phyloP scores from a whole-genome alignment of 257 asterid genomes.

The Rehmannia glutinosa region DNA sequence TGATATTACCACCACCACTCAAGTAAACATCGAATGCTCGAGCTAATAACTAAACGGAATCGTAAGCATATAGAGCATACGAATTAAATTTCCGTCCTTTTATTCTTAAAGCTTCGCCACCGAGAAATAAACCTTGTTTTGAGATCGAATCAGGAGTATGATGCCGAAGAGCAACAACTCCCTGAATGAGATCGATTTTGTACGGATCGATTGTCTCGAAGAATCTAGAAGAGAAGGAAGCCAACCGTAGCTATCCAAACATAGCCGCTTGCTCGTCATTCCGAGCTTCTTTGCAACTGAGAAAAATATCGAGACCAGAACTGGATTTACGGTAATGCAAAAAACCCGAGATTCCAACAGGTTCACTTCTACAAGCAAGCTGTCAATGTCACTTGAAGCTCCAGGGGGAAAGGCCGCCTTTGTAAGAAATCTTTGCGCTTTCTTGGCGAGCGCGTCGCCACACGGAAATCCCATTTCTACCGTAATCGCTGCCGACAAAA shows the following conservation, averaged over 20 bases:
- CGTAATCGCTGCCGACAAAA: slow-evolving; percentile 66
- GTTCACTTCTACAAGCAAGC: slow-evolving; percentile 44
- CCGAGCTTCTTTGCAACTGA: slow-evolving; percentile 53
- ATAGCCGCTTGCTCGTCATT: slow-evolving; percentile 63
- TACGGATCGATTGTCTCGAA: slow-evolving; percentile 26
- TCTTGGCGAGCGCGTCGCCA: slow-evolving; percentile 55
- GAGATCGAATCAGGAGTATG: slow-evolving; percentile 47
- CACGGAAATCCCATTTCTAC: slow-evolving; percentile 63
- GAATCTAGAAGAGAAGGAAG: slow-evolving; percentile 58
- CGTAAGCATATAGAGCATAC: slow-evolving; percentile 72
- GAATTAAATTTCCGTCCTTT: slow-evolving; percentile 38
- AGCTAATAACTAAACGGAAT: slow-evolving; percentile 68
- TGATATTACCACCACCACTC: slow-evolving; percentile 36
- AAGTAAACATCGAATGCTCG: slow-evolving; percentile 57
- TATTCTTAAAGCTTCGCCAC: slow-evolving; percentile 40
- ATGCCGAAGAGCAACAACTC: slow-evolving; percentile 61
- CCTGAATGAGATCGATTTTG: slow-evolving; percentile 44
- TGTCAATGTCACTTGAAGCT: slow-evolving; percentile 41
- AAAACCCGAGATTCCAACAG: slow-evolving; percentile 59
- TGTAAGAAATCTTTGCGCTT: slow-evolving; percentile 56
- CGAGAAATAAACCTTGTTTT: slow-evolving; percentile 33
- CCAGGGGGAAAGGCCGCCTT: slow-evolving; percentile 58
- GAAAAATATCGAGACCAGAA: slow-evolving; percentile 54
- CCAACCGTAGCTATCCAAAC: slow-evolving; percentile 89
- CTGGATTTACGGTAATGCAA: slow-evolving; percentile 68